phyloP scores from a whole-genome alignment of 176 grass and related monocot species.

The Ampelocalamus luodianensis region DNA sequence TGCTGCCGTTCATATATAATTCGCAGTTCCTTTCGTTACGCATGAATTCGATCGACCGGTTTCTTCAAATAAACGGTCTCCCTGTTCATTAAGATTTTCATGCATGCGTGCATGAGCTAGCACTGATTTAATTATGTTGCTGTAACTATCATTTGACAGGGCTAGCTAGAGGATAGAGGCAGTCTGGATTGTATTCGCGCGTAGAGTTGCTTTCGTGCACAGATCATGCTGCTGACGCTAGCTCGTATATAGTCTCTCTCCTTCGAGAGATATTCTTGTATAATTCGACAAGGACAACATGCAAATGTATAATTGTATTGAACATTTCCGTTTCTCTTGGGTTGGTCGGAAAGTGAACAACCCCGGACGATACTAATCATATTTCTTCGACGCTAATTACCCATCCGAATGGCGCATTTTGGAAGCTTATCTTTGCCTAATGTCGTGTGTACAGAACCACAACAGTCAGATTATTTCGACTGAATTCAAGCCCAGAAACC shows the following conservation, averaged over 20 bases:
- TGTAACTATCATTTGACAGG: background rate
- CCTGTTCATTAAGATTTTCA: background rate
- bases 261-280: slow-evolving; percentile 40
- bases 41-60: background rate
- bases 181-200: background rate
- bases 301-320: background rate
- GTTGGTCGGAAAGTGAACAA: slow-evolving; percentile 38
- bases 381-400: background rate
- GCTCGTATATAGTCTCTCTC: background rate
- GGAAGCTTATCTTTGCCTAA: background rate
- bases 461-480: no score
- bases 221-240: slow-evolving; percentile 19
- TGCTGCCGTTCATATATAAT: background rate
- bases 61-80: background rate
- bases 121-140: background rate
- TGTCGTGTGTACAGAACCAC: background rate
- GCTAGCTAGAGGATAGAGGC: background rate
- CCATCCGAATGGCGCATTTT: background rate
- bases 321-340: background rate
- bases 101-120: background rate
- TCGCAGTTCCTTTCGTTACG: background rate
- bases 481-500: no score
- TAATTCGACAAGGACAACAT: slow-evolving; percentile 38
- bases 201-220: slow-evolving; percentile 42
- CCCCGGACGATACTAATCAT: background rate